Conservation (phyloP, 176 grass and related monocot species). For the Oropetium thomaeum region DNA sequence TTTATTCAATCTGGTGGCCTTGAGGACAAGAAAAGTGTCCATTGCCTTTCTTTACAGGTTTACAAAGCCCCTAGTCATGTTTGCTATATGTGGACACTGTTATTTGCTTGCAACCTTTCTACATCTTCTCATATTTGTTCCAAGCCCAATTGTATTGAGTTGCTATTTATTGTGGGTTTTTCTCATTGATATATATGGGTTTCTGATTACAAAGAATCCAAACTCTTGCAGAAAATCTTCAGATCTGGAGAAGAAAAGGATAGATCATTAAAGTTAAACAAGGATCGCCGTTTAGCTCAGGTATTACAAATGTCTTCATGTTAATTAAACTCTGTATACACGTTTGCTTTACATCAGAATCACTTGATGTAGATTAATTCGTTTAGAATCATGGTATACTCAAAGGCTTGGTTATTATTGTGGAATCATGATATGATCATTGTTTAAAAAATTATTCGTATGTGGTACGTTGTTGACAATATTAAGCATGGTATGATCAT, state of each 20-base stretch:
- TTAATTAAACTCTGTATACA: not conserved
- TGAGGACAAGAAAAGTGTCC: not conserved
- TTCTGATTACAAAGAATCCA: conserved; percentile 1
- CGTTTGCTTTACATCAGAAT: not conserved
- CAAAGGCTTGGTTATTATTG: no score
- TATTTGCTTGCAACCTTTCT: not conserved
- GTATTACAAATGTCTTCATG: conserved; percentile 15
- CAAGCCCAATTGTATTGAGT: not conserved
- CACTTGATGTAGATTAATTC: not conserved
- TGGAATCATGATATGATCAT: not conserved
- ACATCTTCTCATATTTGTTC: not conserved
- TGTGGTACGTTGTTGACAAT: not conserved
- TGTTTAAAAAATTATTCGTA: not conserved
- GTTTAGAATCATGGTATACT: not conserved
- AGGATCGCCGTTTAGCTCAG: conserved; percentile 72
- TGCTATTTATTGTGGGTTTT: not conserved
- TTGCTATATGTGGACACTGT: not conserved
- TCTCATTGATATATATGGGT: not conserved
- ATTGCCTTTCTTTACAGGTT: not conserved
- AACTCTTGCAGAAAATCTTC: conserved; percentile 67
- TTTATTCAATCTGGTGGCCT: not conserved
- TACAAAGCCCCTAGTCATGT: not conserved
- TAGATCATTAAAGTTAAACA: conserved; percentile 70
- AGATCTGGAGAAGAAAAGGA: conserved; percentile 73
- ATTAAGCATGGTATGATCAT: not conserved